Conservation (phyloP, 2,329 filamentous ascomycete species). For the Cladophialophora yegresii region DNA sequence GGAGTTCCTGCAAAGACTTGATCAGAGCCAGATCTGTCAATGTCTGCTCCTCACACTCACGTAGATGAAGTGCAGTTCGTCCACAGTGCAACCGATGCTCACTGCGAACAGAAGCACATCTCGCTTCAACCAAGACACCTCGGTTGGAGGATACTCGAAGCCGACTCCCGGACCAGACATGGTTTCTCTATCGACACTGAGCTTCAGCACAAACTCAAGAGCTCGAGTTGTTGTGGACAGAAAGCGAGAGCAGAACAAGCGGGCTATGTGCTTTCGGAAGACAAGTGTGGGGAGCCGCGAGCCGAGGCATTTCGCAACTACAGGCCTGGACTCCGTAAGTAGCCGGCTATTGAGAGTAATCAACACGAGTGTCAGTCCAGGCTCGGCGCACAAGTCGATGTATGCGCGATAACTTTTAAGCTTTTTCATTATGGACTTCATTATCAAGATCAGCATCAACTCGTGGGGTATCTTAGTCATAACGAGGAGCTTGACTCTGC, state of each 20-base stretch:
- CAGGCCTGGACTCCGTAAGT: neutral
- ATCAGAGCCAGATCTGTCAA: neutral
- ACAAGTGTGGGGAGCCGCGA: slow-evolving; percentile 2
- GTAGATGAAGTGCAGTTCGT: slow-evolving; percentile 91
- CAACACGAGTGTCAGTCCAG: neutral
- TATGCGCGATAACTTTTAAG: neutral
- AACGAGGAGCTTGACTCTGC: slow-evolving; percentile 50
- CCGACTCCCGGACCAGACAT: slow-evolving; percentile 62
- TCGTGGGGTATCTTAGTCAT: slow-evolving; percentile 53
- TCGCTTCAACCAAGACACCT: slow-evolving; percentile 83
- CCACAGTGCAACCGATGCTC: slow-evolving; percentile 76
- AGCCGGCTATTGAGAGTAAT: neutral
- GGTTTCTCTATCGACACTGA: slow-evolving; percentile 18
- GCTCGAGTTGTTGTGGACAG: slow-evolving; percentile 2
- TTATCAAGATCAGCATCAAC: slow-evolving; percentile 52
- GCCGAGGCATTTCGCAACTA: neutral
- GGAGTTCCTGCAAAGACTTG: slow-evolving; percentile 63
- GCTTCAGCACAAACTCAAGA: neutral
- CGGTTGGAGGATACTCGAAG: slow-evolving; percentile 74
- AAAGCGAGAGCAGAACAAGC: neutral
- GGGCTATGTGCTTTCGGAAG: neutral
- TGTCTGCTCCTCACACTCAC: slow-evolving; percentile 51
- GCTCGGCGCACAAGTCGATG: neutral
- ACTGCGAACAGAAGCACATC: slow-evolving; percentile 87
- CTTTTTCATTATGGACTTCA: slow-evolving; percentile 28